Percentiles rank a stretch among this genome's conserved stretches.
phyloP scores from a whole-genome alignment of 2,329 filamentous ascomycete species.

The Pseudogymnoascus sp. region DNA sequence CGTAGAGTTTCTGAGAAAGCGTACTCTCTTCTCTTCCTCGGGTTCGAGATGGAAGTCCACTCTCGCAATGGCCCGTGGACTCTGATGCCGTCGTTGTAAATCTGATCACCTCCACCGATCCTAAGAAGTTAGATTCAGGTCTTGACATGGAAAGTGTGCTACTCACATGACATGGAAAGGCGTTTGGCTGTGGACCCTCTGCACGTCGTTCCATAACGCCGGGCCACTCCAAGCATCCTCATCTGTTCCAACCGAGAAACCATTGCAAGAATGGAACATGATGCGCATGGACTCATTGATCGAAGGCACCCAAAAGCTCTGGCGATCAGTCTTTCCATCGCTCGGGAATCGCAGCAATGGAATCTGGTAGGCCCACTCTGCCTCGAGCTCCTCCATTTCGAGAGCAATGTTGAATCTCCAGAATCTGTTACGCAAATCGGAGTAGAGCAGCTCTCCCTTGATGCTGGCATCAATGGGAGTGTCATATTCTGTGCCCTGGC shows the following conservation, averaged over 20 bases:
- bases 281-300: conserved; percentile 85
- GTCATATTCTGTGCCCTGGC: conserved; percentile 4
- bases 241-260: conserved; percentile 83
- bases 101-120: conserved; percentile 89
- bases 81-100: conserved; percentile 91
- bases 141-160: conserved; percentile 51
- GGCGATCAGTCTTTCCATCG: conserved; percentile 50
- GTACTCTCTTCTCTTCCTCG: conserved; percentile 70
- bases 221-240: conserved; percentile 80
- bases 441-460: conserved; percentile 54
- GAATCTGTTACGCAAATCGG: conserved; percentile 68
- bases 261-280: conserved; percentile 98
- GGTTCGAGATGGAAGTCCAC: conserved; percentile 81
- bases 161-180: conserved; percentile 85
- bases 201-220: conserved; percentile 91
- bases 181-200: conserved; percentile 67
- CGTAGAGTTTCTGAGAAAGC: conserved; percentile 75
- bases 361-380: conserved; percentile 72
- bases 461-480: conserved; percentile 33
- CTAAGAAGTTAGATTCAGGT: conserved; percentile 32
- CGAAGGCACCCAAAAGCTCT: conserved; percentile 78
- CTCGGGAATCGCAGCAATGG: conserved; percentile 56
- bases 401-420: conserved; percentile 85
- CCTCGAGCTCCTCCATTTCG: conserved; percentile 63
- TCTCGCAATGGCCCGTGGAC: conserved; percentile 71